Evolutionary conservation across 2,329 filamentous ascomycete genomes (phyloP).

Genomic region (Parastagonospora avenae): DNA sequence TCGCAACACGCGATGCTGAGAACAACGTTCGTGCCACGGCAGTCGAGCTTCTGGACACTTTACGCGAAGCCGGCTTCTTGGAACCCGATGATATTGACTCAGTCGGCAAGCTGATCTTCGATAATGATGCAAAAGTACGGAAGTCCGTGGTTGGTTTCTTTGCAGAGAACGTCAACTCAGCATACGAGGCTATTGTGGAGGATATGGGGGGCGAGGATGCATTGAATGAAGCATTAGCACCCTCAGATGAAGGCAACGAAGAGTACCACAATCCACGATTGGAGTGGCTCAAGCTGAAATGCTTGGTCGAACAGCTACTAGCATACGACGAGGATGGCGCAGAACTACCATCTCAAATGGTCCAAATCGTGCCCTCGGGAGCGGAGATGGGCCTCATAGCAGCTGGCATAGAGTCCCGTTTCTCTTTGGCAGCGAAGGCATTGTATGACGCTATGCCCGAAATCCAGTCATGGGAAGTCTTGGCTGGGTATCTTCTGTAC

Average conservation of each 20-base stretch:
- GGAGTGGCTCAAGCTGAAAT: conserved; percentile 92
- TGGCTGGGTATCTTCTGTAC: conserved; percentile 89
- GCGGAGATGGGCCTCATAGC: conserved; percentile 59
- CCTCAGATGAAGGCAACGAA: conserved; percentile 71
- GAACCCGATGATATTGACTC: conserved; percentile 91
- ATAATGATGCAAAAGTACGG: conserved; percentile 80
- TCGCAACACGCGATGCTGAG: conserved; percentile 86
- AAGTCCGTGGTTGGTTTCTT: conserved; percentile 93
- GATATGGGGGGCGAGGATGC: conserved; percentile 80
- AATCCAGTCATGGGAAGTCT: conserved; percentile 82
- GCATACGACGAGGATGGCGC: conserved; percentile 76
- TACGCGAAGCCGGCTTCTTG: conserved; percentile 83
- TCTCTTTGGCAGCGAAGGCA: conserved; percentile 82
- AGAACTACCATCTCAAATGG: conserved; percentile 58
- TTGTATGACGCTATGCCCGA: conserved; percentile 83
- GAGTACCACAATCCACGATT: conserved; percentile 76
- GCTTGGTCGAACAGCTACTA: conserved; percentile 80
- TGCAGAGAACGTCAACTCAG: conserved; percentile 80
- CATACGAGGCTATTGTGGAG: conserved; percentile 78
- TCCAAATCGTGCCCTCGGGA: conserved; percentile 49
- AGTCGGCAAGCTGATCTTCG: conserved; percentile 86
- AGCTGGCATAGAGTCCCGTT: conserved; percentile 74
- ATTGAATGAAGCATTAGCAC: conserved; percentile 74
- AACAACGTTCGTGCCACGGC: conserved; percentile 77
- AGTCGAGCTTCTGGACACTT: conserved; percentile 79